Percentiles rank a stretch among this genome's conserved stretches.
phyloP scores from a whole-genome alignment of 139 green algal species.

The Eudorina sp. region DNA sequence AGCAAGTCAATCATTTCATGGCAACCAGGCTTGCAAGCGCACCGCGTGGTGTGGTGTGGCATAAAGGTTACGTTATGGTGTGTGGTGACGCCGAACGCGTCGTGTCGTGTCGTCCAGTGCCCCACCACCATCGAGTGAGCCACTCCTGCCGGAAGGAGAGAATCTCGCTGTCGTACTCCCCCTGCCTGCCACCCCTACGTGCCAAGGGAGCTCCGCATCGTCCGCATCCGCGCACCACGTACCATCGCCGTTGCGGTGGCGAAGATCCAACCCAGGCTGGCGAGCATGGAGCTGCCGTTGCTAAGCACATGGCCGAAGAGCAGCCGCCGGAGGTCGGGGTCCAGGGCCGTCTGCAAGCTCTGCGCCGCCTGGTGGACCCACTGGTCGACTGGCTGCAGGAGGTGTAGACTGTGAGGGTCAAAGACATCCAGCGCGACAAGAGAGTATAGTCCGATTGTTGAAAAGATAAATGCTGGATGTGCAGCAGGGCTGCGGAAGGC shows the following conservation, averaged over 20 bases:
- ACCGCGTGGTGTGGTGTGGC: no score
- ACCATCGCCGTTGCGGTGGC: conserved; percentile 20
- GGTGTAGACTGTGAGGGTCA: background rate
- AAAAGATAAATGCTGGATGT: background rate
- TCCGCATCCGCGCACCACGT: background rate
- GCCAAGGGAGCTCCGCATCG: no score
- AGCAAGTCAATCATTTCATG: no score
- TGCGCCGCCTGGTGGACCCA: background rate
- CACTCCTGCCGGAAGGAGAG: no score
- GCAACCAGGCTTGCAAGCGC: no score
- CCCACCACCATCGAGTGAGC: no score
- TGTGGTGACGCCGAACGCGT: no score
- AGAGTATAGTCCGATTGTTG: background rate
- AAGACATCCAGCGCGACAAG: conserved; percentile 33
- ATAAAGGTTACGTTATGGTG: no score
- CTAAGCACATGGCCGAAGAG: background rate
- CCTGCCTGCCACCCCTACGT: no score
- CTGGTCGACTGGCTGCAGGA: conserved; percentile 33
- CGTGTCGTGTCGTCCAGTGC: no score
- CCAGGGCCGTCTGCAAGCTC: background rate
- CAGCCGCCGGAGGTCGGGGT: background rate
- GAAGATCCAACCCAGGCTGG: conserved; percentile 17
- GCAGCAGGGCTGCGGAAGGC: background rate
- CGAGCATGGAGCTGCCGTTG: background rate
- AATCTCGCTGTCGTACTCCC: no score